Evolutionary conservation across 2,329 filamentous ascomycete species (phyloP).

Genomic region (Monosporascus sp.): DNA sequence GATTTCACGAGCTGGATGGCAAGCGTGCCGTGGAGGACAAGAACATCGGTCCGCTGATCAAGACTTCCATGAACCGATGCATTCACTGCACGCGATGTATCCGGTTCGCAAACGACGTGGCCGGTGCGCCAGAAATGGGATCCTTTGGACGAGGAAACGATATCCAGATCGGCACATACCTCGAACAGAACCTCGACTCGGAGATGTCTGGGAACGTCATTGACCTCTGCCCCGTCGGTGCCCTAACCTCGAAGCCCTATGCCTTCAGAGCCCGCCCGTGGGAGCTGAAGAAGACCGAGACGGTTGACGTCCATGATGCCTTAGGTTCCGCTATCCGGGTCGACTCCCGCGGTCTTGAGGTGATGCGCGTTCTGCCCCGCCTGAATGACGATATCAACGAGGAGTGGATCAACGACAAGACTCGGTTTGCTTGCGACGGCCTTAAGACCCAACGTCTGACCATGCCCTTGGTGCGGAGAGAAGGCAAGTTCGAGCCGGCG

Average conservation of each 20-base stretch:
- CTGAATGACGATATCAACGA: constrained; percentile 98
- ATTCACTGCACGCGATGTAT: constrained; percentile 99
- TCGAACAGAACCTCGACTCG: constrained; percentile 88
- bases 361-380: constrained; percentile 89
- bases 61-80: constrained; percentile 99
- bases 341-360: constrained; percentile 87
- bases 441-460: constrained; percentile 94
- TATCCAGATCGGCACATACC: constrained; percentile 95
- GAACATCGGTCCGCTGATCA: constrained; percentile 96
- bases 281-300: constrained; percentile 95
- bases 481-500: constrained; percentile 86
- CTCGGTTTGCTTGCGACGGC: constrained; percentile 92
- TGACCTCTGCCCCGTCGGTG: constrained; percentile 95
- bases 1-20: constrained; percentile 92
- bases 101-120: constrained; percentile 95
- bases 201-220: constrained; percentile 97
- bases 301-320: constrained; percentile 88
- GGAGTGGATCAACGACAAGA: constrained; percentile 99
- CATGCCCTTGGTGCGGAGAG: constrained; percentile 80
- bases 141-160: constrained; percentile 94
- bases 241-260: constrained; percentile 94
- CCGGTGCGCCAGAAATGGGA: constrained; percentile 90
- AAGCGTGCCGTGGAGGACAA: constrained; percentile 99
- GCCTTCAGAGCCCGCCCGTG: constrained; percentile 95
- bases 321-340: constrained; percentile 93